These are phyloP conservation scores for Pelargonium australe DNA, from an alignment of 441 rosid genomes.

Conservation along the genomic window DNA sequence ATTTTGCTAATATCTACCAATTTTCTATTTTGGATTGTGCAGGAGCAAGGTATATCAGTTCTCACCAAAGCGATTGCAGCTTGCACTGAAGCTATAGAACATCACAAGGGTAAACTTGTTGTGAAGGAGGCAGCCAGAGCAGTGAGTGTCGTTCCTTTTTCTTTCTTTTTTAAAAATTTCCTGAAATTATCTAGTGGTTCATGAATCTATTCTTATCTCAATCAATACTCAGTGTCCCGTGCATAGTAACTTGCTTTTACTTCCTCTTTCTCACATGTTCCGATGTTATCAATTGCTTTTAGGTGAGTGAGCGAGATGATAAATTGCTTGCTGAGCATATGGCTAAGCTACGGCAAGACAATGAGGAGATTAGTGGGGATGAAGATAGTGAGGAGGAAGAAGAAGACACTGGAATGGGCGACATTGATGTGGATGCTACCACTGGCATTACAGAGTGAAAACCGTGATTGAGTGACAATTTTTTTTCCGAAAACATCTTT, in stretches of 20 bases:
- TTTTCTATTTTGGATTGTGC: constrained; percentile 18
- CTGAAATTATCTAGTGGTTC: too few species aligned
- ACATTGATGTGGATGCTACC: constrained; percentile 53
- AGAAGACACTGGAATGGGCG: constrained; percentile 97
- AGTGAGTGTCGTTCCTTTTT: constrained; percentile 38
- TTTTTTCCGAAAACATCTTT: neutral
- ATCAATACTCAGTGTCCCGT: too few species aligned
- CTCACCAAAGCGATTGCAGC: constrained; percentile 65
- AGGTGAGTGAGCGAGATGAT: constrained; percentile 99
- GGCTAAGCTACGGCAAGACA: constrained; percentile 69
- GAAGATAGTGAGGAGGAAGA: constrained; percentile 79
- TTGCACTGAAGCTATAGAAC: constrained; percentile 69
- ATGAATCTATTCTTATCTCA: too few species aligned
- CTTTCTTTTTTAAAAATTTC: neutral
- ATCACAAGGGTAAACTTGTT: constrained; percentile 75
- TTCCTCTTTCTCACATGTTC: constrained; percentile 9
- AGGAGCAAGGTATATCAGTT: constrained; percentile 91
- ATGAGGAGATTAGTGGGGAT: constrained; percentile 87
- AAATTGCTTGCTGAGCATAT: constrained; percentile 88
- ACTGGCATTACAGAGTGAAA: constrained; percentile 50
- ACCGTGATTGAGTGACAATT: neutral
- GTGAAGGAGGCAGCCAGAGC: constrained; percentile 92
- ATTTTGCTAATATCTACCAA: neutral
- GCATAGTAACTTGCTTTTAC: too few species aligned
- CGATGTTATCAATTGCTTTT: constrained; percentile 18